Base-by-base conservation (phyloP, 306 rosid genomes). In the Lotus japonicus region DNA sequence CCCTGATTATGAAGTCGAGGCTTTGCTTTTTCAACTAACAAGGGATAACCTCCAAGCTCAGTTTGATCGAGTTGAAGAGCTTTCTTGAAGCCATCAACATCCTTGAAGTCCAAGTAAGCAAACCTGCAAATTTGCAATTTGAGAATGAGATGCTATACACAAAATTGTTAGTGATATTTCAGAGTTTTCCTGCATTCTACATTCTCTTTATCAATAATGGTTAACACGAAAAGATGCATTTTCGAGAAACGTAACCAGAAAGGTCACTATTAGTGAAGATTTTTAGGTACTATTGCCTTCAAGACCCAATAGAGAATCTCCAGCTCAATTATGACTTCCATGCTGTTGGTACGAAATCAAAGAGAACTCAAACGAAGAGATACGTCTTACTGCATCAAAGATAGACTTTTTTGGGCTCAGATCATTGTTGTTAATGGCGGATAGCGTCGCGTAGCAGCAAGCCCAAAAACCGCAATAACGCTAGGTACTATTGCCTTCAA, bases 91-190 rank as follows among this genome's bases (percentile, higher is more conserved):
- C 85, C 21, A 21, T 67, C 80, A 11, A 16, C 11, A 28, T 83
- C 86, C n/a, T 42, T 14, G 62, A 89, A 92, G 80, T 87, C 96
- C 80, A 92, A 46, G 79, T 88, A 86, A 7, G 98, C 96, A 67
- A 74, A 69, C 80, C 96, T 92, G 85, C 36, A 45, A 52, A 50
- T 49, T 43, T 46, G 42, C 39, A 21, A 73, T 38, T 18, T 69
- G 58, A 71, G 49, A 71, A 46, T n/a, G 23, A 49, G 65, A 66
- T 66, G 26, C 46, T 58, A 61, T 49, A 66, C 11, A 39, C 16
- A 55, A 21, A 44, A 41, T 16, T 64, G 39, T 41, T 21, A 21
- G 26, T 21, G 26, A 1, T 64, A 53, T 61, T 57, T 73, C 1
- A 48, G 33, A 36, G 35, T 35, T 19, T 68, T 31, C 33, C 5